phyloP scores from a whole-genome alignment of 768 basidiomycete genomes.

The Russula griseocarnosa region DNA sequence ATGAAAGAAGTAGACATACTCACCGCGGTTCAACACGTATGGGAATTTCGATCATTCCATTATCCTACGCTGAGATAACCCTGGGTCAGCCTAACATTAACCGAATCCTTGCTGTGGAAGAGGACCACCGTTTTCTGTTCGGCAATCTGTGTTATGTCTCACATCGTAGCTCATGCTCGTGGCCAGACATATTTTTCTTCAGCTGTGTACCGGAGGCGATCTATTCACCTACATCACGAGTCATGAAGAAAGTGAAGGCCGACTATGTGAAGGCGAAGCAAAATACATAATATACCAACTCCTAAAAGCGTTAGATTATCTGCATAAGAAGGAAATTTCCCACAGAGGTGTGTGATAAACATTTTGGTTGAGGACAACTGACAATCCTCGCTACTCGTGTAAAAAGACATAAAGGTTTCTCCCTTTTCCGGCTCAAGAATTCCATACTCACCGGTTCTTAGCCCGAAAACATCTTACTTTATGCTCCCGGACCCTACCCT shows the following conservation, averaged over 20 bases:
- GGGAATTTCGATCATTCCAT: constrained; percentile 28
- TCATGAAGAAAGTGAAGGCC: constrained; percentile 46
- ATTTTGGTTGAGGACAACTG: neutral
- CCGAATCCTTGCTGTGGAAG: constrained; percentile 65
- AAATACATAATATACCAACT: constrained; percentile 83
- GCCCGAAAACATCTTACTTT: constrained; percentile 83
- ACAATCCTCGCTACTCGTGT: constrained; percentile 1
- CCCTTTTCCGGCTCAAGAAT: neutral
- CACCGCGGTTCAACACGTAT: constrained; percentile 65
- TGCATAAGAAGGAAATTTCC: constrained; percentile 68
- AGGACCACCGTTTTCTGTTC: constrained; percentile 56
- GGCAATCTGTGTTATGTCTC: constrained; percentile 25
- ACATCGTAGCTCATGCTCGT: constrained; percentile 1
- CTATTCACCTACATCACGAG: constrained; percentile 81
- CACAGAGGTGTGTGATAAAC: constrained; percentile 60
- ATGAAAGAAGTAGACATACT: constrained; percentile 79
- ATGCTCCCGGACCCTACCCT: constrained; percentile 78
- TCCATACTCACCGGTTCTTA: constrained; percentile 30
- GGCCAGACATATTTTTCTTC: constrained; percentile 72
- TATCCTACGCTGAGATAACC: neutral
- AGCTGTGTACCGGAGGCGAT: constrained; percentile 82
- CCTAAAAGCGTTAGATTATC: constrained; percentile 62
- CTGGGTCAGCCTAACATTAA: constrained; percentile 71
- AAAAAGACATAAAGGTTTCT: constrained; percentile 59
- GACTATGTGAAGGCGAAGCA: constrained; percentile 72